A percentile compares a stretch with the other conserved stretches of the same genome.
phyloP scores from a whole-genome alignment of 1,139 yeast genomes.

The Candida sojae region DNA sequence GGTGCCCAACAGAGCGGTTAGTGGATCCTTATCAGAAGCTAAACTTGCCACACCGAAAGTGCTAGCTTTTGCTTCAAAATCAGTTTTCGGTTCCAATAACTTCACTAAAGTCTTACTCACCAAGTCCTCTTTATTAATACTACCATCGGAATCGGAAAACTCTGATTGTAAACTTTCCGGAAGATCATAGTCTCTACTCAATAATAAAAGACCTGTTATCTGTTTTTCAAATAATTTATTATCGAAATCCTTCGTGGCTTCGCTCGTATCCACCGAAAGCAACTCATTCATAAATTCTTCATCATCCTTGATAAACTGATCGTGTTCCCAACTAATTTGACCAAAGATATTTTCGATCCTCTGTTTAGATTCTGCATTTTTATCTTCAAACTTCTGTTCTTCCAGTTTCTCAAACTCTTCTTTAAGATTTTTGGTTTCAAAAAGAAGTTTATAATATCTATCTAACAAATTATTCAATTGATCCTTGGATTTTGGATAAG shows the following conservation, averaged over 20 bases:
- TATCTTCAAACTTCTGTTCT: slow-evolving; percentile 18
- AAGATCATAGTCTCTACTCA: slow-evolving; percentile 76
- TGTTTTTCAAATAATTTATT: slow-evolving; percentile 61
- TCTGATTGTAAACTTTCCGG: slow-evolving; percentile 49
- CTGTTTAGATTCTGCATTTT: slow-evolving; percentile 22
- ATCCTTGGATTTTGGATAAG: slow-evolving; percentile 29
- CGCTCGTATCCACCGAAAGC: slow-evolving; percentile 11
- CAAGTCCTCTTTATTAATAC: slow-evolving; percentile 7
- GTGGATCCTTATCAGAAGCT: slow-evolving; percentile 22
- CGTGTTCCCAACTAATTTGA: slow-evolving; percentile 31
- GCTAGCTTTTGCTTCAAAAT: slow-evolving; percentile 32
- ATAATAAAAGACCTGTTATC: slow-evolving; percentile 70
- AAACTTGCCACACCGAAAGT: slow-evolving; percentile 35
- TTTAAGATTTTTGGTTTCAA: slow-evolving; percentile 12
- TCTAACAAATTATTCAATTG: slow-evolving; percentile 33
- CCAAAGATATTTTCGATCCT: slow-evolving; percentile 35
- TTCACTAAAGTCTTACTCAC: slow-evolving; percentile 17
- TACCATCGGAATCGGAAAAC: slow-evolving; percentile 3
- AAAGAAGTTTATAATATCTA: slow-evolving; percentile 27
- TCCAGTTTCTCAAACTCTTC: slow-evolving; percentile 14
- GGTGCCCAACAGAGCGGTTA: slow-evolving; percentile 35
- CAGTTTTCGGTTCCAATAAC: slow-evolving; percentile 12
- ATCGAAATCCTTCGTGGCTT: slow-evolving; percentile 35
- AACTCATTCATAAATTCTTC: slow-evolving; percentile 23
- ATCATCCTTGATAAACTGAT: slow-evolving; percentile 25